Evolutionary conservation across 179 eudicot genomes (phyloP).

Genomic region (Actinidia polygama): DNA sequence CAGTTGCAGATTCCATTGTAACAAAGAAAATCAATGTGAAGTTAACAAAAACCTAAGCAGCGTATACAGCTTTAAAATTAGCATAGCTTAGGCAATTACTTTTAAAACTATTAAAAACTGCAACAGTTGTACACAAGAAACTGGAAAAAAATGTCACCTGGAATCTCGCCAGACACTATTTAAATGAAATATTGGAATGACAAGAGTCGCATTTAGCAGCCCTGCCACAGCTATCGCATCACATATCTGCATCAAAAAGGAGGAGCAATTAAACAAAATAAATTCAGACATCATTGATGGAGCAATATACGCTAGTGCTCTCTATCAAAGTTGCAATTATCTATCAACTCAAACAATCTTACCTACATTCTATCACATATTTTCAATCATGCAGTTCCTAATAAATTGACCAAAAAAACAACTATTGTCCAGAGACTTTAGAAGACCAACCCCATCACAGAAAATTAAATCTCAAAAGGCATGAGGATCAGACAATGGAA

Average conservation of each 20-base stretch:
- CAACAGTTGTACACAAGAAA: not conserved
- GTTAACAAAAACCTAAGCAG: not conserved
- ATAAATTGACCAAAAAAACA: too few relatives aligned
- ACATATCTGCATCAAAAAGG: constrained; percentile 67
- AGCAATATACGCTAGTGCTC: too few relatives aligned
- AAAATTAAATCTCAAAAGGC: too few relatives aligned
- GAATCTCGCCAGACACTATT: constrained; percentile 98
- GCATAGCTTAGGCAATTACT: not conserved
- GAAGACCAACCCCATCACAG: too few relatives aligned
- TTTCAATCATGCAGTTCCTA: too few relatives aligned
- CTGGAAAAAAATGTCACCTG: constrained; percentile 51
- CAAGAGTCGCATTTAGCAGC: constrained; percentile 93
- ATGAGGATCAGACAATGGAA: too few relatives aligned
- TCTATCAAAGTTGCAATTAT: too few relatives aligned
- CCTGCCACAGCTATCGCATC: constrained; percentile 99
- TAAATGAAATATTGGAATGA: constrained; percentile 90
- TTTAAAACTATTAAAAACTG: not conserved
- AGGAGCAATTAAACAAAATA: not conserved
- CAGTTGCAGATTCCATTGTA: not conserved
- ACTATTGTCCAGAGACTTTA: too few relatives aligned
- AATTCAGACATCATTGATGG: too few relatives aligned
- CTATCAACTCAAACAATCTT: too few relatives aligned
- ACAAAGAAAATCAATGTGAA: not conserved
- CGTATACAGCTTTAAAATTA: not conserved
- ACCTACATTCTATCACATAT: too few relatives aligned